Conservation (phyloP, 23 red algal genomes). For the Pyropia yezoensis region DNA sequence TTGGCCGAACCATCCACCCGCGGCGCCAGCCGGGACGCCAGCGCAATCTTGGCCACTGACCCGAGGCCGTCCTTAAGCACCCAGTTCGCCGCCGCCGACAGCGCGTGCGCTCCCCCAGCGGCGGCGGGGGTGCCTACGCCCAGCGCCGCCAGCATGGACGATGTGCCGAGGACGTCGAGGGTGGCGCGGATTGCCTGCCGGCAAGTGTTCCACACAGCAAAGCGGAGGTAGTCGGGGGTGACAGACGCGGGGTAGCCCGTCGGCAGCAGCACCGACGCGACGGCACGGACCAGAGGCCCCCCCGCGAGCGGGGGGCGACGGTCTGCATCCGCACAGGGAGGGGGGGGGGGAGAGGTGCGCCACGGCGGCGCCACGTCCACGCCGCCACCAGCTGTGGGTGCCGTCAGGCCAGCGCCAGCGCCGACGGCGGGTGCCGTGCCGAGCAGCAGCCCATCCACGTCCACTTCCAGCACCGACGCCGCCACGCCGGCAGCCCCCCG, state of each 20-base stretch:
- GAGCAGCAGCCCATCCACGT: too few species aligned
- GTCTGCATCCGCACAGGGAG: too few species aligned
- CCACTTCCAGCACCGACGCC: too few species aligned
- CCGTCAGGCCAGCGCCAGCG: too few species aligned
- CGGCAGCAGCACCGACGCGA: conserved; percentile 28
- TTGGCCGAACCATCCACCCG: conserved; percentile 68
- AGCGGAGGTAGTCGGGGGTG: conserved; percentile 40
- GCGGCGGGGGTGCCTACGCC: conserved; percentile 24
- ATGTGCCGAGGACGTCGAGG: conserved; percentile 68
- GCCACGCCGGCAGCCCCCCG: too few species aligned
- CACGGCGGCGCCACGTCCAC: too few species aligned
- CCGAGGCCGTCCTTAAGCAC: conserved; percentile 94
- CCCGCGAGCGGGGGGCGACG: too few species aligned
- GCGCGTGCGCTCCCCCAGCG: conserved; percentile 6
- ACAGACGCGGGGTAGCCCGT: conserved; percentile 51
- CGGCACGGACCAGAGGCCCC: too few species aligned
- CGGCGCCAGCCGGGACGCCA: conserved; percentile 52
- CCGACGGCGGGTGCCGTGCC: too few species aligned
- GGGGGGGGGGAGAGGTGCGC: too few species aligned
- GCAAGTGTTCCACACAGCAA: conserved; percentile 31
- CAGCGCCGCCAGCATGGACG: conserved; percentile 52
- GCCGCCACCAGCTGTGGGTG: too few species aligned
- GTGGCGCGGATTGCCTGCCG: conserved; percentile 46
- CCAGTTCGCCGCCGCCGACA: conserved; percentile 77
- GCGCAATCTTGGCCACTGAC: conserved; percentile 51